phyloP scores from a whole-genome alignment of 148 eudicot species.

The Rhododendron ferrugineum region DNA sequence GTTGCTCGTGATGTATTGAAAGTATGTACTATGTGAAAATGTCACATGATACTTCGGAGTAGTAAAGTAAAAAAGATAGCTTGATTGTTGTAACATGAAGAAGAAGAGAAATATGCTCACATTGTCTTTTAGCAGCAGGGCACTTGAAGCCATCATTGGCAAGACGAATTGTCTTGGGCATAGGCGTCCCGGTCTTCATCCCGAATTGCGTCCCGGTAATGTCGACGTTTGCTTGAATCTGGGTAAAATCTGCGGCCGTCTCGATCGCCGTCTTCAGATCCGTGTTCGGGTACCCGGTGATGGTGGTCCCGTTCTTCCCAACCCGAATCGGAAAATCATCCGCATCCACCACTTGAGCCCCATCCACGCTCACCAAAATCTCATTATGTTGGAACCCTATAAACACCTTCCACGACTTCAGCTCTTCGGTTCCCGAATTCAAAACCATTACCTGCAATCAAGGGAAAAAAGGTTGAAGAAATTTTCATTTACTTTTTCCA shows the following conservation, averaged over 20 bases:
- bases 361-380: constrained; percentile 34
- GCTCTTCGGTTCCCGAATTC: constrained; percentile 40
- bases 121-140: constrained; percentile 24
- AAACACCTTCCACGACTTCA: constrained; percentile 45
- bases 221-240: constrained; percentile 27
- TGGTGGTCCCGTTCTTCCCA: constrained; percentile 36
- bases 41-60: background rate
- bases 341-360: constrained; percentile 34
- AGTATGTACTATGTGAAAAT: background rate
- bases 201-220: constrained; percentile 46
- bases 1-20: background rate
- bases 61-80: no score
- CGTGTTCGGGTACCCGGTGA: constrained; percentile 37
- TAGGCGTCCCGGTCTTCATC: constrained; percentile 28
- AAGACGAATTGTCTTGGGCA: constrained; percentile 46
- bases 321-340: constrained; percentile 34
- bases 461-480: background rate
- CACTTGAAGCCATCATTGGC: constrained; percentile 44
- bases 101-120: constrained; percentile 10
- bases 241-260: constrained; percentile 35
- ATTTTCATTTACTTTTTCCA: background rate
- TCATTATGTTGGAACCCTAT: constrained; percentile 47
- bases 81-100: no score
- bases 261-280: constrained; percentile 51
- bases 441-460: constrained; percentile 18